Base-by-base conservation (phyloP, 1,284 basidiomycete genomes). In the Tremellales sp. region DNA sequence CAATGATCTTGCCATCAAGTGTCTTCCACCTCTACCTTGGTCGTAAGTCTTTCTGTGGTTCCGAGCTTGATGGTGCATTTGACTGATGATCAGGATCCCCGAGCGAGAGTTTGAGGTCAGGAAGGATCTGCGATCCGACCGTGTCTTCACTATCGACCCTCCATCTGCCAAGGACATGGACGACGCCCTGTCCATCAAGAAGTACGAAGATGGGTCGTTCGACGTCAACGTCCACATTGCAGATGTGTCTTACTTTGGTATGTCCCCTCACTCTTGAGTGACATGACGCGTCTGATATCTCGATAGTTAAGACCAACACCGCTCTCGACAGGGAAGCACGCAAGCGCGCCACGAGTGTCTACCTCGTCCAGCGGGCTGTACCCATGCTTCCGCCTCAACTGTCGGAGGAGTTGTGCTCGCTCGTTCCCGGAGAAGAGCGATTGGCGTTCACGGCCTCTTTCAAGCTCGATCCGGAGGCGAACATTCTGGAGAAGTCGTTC, bases 251-350 rank as follows among this genome's bases (percentile, higher is more conserved):
- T 86, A 87, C 79, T 98, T 97, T 76, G 75, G 76, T 67, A 61
- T 64, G 65, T 57, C 50, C 15, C 35, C 26, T 35, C 2, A 22
- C 12, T 23, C 10, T 17, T 21, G n/a, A n/a, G n/a, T n/a, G 15
- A 19, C 21, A 12, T 12, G 19, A 19, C 46, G 13, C 22, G 43
- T 43, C 12, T 31, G 29, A 31, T 31, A 31, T 8, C n/a, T 49
- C 13, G 45, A 48, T 53, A 70, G 87, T 94, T 67, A 94, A 92
- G 77, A 84, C 90, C 23, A 96, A 96, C 73, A 96, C 90, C 7
- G 88, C 93, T 15, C 79, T 99, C 59, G 96, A 99, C 67, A 89
- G 96, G 29, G 96, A 99, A 74, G 96, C 96, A 43, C 84, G 91
- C 62, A 97, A 97, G 77, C 83, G 94, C 56, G 94, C 92, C 24